Conservation (phyloP, 2,329 filamentous ascomycete species). For the Cytospora chrysosperma region DNA sequence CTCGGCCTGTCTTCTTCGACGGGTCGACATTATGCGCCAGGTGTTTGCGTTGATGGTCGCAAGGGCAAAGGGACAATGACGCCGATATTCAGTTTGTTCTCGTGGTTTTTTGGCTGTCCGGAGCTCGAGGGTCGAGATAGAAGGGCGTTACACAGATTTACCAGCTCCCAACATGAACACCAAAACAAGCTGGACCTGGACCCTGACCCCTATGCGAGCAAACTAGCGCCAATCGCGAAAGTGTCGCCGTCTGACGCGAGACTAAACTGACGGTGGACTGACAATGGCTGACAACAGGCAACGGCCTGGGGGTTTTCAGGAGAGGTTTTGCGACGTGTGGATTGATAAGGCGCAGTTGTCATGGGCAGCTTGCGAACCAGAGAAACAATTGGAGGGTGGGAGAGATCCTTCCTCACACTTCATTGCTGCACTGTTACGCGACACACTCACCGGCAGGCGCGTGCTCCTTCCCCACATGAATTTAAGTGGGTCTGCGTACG, state of each 20-base stretch:
- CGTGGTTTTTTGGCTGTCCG: neutral
- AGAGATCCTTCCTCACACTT: neutral
- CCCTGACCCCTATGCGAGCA: neutral
- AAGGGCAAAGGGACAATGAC: neutral
- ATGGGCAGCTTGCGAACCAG: constrained; percentile 12
- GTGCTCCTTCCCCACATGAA: constrained; percentile 15
- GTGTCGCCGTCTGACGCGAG: constrained; percentile 7
- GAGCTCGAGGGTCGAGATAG: neutral
- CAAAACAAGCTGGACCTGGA: constrained; percentile 13
- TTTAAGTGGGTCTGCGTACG: constrained; percentile 17
- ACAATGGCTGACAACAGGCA: neutral
- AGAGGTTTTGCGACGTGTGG: constrained; percentile 3
- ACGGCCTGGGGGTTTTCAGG: neutral
- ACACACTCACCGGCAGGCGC: constrained; percentile 10
- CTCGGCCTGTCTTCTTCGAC: constrained; percentile 37
- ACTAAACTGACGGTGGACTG: neutral
- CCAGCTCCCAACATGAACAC: constrained; percentile 7
- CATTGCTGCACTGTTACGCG: constrained; percentile 11
- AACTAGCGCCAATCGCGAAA: constrained; percentile 20
- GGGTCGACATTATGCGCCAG: constrained; percentile 39
- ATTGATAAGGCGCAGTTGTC: constrained; percentile 10
- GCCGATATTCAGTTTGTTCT: neutral
- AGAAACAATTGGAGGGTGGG: constrained; percentile 3
- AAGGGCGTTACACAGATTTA: neutral
- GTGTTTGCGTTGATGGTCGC: neutral